Evolutionary conservation across 2,329 filamentous ascomycete species (phyloP), one percentile per base, ranked within the genome.

Genomic region (Penicillium nordicum): DNA sequence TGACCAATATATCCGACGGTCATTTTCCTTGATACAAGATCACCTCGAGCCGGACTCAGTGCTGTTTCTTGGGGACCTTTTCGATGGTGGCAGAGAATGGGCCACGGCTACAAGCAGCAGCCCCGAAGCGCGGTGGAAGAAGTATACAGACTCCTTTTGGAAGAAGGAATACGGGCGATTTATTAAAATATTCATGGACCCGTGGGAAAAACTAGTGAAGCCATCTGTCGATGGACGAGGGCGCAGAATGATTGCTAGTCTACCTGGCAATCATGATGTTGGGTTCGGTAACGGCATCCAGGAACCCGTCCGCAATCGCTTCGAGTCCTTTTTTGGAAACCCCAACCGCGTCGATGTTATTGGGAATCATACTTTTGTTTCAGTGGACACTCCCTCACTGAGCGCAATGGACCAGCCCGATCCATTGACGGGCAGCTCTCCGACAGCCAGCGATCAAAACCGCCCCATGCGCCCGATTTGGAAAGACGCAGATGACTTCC

Each of bases 51-150:
- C 94, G 0, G 91, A 97, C 70, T 92, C 89, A 16, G 80, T 96
- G 1, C 84, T 97, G 69, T 97, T 99, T 69, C 79, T 99, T 0
- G 94, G 94, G 8, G 94, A 99, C 70, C 78, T 99, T 0, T 97
- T 99, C 67, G 94, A 99, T 69, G 94, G 94, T 4, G 94, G 94
- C 9, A 84, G 94, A 63, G 94, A 99, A 78, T 99, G 94, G 94
- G 88, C 87, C 63, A 93, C 92, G 12, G 78, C 74, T 2, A 80
- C 80, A 25, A 87, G 84, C 57, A 67, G 66, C 16, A 82, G 79
- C 50, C 80, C 90, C 0, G 84, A 89, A 66, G 79, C 82, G 60
- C 90, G 87, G 79, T 88, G 87, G 67, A 85, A 82, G 63, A 84
- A 85, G 59, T 97, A 96, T 69, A 89, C 87, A 37, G 84, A 94